phyloP scores from a whole-genome alignment of 1,139 yeast genomes.

The Pichia sp. region DNA sequence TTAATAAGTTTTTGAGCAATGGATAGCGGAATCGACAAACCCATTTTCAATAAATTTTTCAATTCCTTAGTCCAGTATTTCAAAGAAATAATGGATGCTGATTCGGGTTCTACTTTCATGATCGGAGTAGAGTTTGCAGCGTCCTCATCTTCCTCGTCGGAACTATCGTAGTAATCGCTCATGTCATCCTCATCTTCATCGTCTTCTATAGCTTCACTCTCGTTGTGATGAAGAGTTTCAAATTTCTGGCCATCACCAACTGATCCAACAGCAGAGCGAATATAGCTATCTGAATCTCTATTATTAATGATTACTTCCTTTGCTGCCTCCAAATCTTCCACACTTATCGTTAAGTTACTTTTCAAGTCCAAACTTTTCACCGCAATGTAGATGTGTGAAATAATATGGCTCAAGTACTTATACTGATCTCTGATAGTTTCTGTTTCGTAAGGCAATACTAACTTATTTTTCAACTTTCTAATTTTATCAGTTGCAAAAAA shows the following conservation, averaged over 20 bases:
- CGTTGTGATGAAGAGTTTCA: slow-evolving; percentile 38
- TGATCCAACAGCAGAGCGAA: slow-evolving; percentile 11
- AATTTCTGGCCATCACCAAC: slow-evolving; percentile 33
- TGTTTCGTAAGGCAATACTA: slow-evolving; percentile 69
- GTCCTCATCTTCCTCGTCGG: slow-evolving; percentile 33
- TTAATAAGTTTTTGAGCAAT: slow-evolving; percentile 59
- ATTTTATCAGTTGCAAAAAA: slow-evolving; percentile 51
- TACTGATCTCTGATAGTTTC: slow-evolving; percentile 71
- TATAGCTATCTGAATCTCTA: slow-evolving; percentile 13
- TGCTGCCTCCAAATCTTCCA: slow-evolving; percentile 38
- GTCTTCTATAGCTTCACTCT: slow-evolving; percentile 41
- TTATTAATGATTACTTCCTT: slow-evolving; percentile 17
- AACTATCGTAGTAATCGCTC: slow-evolving; percentile 40
- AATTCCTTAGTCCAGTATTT: slow-evolving; percentile 89
- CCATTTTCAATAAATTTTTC: slow-evolving; percentile 73
- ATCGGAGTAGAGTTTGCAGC: slow-evolving; percentile 33
- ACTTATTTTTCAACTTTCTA: slow-evolving; percentile 56
- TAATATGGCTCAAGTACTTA: slow-evolving; percentile 70
- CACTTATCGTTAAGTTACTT: slow-evolving; percentile 66
- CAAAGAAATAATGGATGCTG: slow-evolving; percentile 71
- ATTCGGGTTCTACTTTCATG: slow-evolving; percentile 54
- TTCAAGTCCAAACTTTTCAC: slow-evolving; percentile 71
- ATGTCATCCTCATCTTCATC: slow-evolving; percentile 38
- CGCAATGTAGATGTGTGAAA: slow-evolving; percentile 75
- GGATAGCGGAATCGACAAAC: slow-evolving; percentile 72